These are phyloP conservation scores for Polyporus tsugae DNA, from an alignment of 1,284 basidiomycete genomes.

Conservation along the genomic window DNA sequence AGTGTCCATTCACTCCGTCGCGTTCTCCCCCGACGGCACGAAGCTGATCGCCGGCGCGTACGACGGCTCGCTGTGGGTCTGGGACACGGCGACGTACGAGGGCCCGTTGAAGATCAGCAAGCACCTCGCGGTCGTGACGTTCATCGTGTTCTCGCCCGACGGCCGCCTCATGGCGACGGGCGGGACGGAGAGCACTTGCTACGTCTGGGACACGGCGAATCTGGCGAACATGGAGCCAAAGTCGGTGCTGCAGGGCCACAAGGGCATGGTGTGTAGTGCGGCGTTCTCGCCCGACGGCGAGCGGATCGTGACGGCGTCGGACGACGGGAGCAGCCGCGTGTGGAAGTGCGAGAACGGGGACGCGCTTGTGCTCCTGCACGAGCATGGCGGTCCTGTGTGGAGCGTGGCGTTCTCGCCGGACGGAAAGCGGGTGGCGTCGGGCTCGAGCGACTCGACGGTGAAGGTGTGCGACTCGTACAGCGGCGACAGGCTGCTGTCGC, in stretches of 20 bases:
- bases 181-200: constrained; percentile 29
- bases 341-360: constrained; percentile 28
- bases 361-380: constrained; percentile 6
- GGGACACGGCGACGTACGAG: constrained; percentile 34
- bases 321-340: constrained; percentile 28
- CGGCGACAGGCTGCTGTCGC: constrained; percentile 30
- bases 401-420: constrained; percentile 27
- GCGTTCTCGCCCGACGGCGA: constrained; percentile 37
- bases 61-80: constrained; percentile 36
- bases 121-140: constrained; percentile 32
- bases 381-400: constrained; percentile 15
- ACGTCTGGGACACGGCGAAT: constrained; percentile 31
- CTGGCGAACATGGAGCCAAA: constrained; percentile 12
- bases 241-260: constrained; percentile 26
- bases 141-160: constrained; percentile 37
- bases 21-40: constrained; percentile 37
- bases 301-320: constrained; percentile 35
- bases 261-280: constrained; percentile 30
- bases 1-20: constrained; percentile 27
- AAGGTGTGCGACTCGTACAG: constrained; percentile 25
- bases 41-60: constrained; percentile 33
- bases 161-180: constrained; percentile 30
- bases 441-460: constrained; percentile 28
- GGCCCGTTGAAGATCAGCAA: constrained; percentile 14
- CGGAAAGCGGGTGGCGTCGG: constrained; percentile 28